These are phyloP conservation scores for Ascosphaera apis DNA, from an alignment of 2,329 filamentous ascomycete species.

Conservation along the genomic window DNA sequence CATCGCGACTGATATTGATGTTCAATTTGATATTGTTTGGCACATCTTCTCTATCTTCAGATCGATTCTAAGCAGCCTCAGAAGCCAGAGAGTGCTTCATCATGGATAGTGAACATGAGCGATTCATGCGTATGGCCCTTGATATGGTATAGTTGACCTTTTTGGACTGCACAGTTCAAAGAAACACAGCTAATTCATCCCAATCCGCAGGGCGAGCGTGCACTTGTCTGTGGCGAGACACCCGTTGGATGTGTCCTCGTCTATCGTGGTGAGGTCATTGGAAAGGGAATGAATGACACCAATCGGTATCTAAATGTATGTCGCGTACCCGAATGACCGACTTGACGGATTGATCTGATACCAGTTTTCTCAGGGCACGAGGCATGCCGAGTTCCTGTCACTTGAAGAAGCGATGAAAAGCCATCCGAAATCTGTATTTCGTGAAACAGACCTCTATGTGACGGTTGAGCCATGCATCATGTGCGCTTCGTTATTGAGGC, in stretches of 20 bases:
- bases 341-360: neutral
- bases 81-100: neutral
- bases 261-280: conserved; percentile 54
- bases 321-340: conserved; percentile 3
- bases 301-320: conserved; percentile 54
- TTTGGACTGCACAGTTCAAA: neutral
- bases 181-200: conserved; percentile 1
- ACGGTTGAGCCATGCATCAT: conserved; percentile 98
- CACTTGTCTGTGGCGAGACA: conserved; percentile 69
- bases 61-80: too few relatives aligned
- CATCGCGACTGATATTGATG: too few relatives aligned
- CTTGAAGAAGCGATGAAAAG: conserved; percentile 41
- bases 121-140: conserved; percentile 68
- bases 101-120: conserved; percentile 19
- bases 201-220: conserved; percentile 48
- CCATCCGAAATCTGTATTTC: conserved; percentile 45
- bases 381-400: conserved; percentile 89
- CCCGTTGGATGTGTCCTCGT: conserved; percentile 93
- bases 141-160: conserved; percentile 41
- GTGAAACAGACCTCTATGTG: conserved; percentile 66
- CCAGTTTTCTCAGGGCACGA: conserved; percentile 43
- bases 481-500: conserved; percentile 81
- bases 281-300: conserved; percentile 87
- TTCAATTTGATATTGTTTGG: too few relatives aligned
- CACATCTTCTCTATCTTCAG: too few relatives aligned